These are phyloP conservation scores for Celoporthe dispersa DNA, from an alignment of 2,329 filamentous ascomycete genomes.

Conservation along the genomic window DNA sequence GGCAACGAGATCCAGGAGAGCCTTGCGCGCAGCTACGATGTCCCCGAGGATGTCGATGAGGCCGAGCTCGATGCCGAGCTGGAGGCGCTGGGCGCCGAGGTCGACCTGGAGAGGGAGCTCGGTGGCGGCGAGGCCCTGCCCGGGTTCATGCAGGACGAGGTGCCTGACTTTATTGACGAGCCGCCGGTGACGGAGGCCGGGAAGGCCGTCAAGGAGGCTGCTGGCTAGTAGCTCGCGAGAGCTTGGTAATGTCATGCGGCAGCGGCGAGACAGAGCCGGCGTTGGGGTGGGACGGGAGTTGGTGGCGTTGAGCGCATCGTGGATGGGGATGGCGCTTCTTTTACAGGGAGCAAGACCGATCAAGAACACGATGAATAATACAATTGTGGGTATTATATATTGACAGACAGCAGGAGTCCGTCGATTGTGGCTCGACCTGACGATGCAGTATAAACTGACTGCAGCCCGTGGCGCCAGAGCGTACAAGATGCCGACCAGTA, in stretches of 20 bases:
- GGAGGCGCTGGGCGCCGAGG: slow-evolving; percentile 90
- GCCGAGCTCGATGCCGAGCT: slow-evolving; percentile 94
- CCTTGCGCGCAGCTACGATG: slow-evolving; percentile 86
- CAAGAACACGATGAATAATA: neutral
- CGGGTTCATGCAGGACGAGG: slow-evolving; percentile 87
- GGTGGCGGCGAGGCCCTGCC: slow-evolving; percentile 67
- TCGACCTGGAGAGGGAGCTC: slow-evolving; percentile 79
- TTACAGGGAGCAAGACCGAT: neutral
- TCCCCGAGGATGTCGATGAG: slow-evolving; percentile 97
- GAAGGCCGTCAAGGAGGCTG: slow-evolving; percentile 80
- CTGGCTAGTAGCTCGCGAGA: slow-evolving; percentile 45
- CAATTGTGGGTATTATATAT: neutral
- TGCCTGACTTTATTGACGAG: slow-evolving; percentile 92
- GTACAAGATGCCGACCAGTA: neutral
- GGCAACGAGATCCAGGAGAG: slow-evolving; percentile 98
- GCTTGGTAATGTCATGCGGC: neutral
- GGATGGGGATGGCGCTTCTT: neutral
- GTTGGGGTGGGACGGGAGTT: neutral
- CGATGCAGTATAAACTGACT: neutral
- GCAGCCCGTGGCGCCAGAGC: neutral
- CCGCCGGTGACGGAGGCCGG: slow-evolving; percentile 67
- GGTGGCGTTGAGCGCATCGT: neutral
- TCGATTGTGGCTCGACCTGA: neutral
- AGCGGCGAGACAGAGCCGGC: slow-evolving; percentile 5
- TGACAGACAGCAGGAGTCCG: neutral